These are phyloP conservation scores for Tetragonia tetragonoides DNA, from an alignment of 148 eudicot genomes.

Conservation along the genomic window DNA sequence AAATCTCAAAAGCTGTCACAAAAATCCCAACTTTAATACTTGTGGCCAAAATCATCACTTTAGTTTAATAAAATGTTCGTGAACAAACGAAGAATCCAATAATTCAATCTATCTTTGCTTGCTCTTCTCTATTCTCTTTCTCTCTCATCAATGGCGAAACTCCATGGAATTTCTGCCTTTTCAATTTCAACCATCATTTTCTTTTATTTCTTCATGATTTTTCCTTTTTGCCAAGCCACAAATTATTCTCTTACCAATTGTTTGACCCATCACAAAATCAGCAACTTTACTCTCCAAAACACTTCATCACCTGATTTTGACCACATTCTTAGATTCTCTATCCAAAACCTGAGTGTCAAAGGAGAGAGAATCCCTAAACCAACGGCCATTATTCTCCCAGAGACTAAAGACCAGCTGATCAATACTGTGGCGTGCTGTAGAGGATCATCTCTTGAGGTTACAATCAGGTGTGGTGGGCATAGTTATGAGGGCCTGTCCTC, in stretches of 20 bases:
- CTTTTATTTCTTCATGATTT: background rate
- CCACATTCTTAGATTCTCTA: conserved; percentile 44
- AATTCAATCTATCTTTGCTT: background rate
- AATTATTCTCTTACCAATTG: conserved; percentile 32
- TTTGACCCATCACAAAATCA: conserved; percentile 32
- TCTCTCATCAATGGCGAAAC: conserved; percentile 14
- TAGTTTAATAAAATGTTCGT: too few species aligned
- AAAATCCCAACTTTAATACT: too few species aligned
- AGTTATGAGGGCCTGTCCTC: conserved; percentile 70
- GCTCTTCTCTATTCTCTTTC: background rate
- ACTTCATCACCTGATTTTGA: conserved; percentile 25
- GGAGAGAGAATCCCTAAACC: conserved; percentile 18
- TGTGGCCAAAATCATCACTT: too few species aligned
- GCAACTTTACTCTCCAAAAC: conserved; percentile 40
- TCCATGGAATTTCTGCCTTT: background rate
- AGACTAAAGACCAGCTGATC: conserved; percentile 39
- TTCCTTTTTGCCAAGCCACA: conserved; percentile 4
- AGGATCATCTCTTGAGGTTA: conserved; percentile 29
- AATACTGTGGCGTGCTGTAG: conserved; percentile 38
- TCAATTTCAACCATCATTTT: background rate
- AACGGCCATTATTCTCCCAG: conserved; percentile 50
- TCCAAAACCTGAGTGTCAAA: conserved; percentile 48
- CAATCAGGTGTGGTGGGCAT: conserved; percentile 66
- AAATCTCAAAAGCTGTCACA: too few species aligned
- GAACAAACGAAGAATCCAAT: too few species aligned